phyloP scores from a whole-genome alignment of 345 rosid genomes.

The Euphorbia tirucalli region DNA sequence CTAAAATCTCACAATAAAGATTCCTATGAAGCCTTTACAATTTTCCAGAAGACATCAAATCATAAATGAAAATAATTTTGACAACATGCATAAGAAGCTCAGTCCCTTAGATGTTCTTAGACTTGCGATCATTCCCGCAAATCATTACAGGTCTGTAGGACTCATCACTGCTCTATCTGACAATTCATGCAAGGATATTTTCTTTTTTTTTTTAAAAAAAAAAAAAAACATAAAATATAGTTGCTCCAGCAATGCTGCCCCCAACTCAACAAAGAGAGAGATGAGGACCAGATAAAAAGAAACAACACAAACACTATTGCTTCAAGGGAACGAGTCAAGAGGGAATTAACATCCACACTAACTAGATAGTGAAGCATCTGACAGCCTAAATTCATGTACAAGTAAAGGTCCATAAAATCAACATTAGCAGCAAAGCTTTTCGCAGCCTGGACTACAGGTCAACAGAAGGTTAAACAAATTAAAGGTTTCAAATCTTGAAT shows the following conservation, averaged over 20 bases:
- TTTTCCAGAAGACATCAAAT: not conserved
- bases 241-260: not conserved
- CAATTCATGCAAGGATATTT: not conserved
- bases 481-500: too few relatives aligned
- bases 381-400: not conserved
- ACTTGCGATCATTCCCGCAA: conserved; percentile 2
- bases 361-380: not conserved
- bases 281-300: not conserved
- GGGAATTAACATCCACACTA: not conserved
- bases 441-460: too few relatives aligned
- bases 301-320: conserved; percentile 1
- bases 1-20: not conserved
- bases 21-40: not conserved
- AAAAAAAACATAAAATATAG: not conserved
- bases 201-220: not conserved
- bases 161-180: not conserved
- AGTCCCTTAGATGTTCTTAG: conserved; percentile 14
- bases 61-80: not conserved
- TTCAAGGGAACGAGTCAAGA: conserved; percentile 1
- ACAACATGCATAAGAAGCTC: not conserved
- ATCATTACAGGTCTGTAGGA: conserved; percentile 13
- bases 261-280: not conserved
- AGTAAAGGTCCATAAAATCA: not conserved
- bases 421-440: not conserved
- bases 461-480: too few relatives aligned